These are phyloP conservation scores for Suillus fuscotomentosus DNA, from an alignment of 768 basidiomycete genomes.

Conservation along the genomic window DNA sequence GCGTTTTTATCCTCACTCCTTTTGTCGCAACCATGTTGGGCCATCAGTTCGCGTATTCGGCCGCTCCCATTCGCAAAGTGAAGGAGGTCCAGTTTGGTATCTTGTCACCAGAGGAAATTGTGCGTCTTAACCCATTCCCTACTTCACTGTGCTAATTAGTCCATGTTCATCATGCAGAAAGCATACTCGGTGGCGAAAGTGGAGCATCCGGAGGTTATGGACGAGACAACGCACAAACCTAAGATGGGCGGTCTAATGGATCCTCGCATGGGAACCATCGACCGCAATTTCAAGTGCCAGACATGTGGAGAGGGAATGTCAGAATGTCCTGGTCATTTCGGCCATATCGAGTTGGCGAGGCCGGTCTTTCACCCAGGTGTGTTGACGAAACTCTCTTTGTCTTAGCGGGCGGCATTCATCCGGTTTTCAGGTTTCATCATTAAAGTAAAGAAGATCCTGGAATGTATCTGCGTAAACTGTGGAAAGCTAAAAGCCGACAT, in stretches of 20 bases:
- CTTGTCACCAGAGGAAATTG: constrained; percentile 98
- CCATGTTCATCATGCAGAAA: constrained; percentile 61
- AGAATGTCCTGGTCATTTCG: constrained; percentile 99
- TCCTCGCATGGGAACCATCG: constrained; percentile 96
- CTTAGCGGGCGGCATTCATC: constrained; percentile 8
- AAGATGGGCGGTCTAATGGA: constrained; percentile 97
- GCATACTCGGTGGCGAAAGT: constrained; percentile 98
- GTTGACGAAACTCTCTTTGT: constrained; percentile 26
- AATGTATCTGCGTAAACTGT: constrained; percentile 98
- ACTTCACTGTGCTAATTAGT: constrained; percentile 10
- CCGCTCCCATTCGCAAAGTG: constrained; percentile 93
- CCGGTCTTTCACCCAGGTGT: constrained; percentile 97
- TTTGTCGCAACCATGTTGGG: constrained; percentile 60
- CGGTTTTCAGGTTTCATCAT: constrained; percentile 78
- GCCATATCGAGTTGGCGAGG: constrained; percentile 94
- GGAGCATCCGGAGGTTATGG: constrained; percentile 98
- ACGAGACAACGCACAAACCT: constrained; percentile 86
- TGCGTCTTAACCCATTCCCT: constrained; percentile 29
- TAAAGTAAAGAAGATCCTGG: constrained; percentile 99
- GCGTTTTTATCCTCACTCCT: constrained; percentile 14
- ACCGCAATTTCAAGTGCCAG: constrained; percentile 98
- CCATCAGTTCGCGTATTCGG: constrained; percentile 89
- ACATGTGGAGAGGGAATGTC: constrained; percentile 99
- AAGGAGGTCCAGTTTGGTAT: constrained; percentile 99
- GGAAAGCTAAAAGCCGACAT: constrained; percentile 96